phyloP scores from a whole-genome alignment of 257 asterid species.

The Euphrasia confusa region DNA sequence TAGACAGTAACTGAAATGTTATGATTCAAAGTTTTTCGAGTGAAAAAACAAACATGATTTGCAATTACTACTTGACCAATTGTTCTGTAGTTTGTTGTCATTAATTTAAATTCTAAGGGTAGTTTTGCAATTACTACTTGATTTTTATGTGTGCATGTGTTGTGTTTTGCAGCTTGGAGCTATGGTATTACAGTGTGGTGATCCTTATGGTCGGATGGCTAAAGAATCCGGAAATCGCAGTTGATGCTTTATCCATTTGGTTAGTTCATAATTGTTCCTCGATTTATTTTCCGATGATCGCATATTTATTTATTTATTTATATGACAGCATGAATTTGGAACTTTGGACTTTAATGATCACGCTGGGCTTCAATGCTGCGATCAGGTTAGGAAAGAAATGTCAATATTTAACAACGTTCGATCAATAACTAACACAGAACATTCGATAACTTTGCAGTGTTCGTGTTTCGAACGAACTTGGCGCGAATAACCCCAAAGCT shows the following conservation, averaged over 20 bases:
- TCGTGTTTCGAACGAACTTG: constrained; percentile 77
- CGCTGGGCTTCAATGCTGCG: constrained; percentile 85
- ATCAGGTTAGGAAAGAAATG: constrained; percentile 41
- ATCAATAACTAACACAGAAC: background rate
- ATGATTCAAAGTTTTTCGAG: too few species aligned
- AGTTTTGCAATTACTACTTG: background rate
- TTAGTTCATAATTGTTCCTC: constrained; percentile 25
- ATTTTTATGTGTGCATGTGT: background rate
- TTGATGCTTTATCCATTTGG: constrained; percentile 81
- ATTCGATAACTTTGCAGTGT: constrained; percentile 40
- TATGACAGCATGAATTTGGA: constrained; percentile 61
- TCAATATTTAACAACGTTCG: background rate
- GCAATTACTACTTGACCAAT: too few species aligned
- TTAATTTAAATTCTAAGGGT: background rate
- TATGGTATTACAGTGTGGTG: constrained; percentile 70
- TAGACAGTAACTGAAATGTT: too few species aligned
- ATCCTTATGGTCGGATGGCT: constrained; percentile 82
- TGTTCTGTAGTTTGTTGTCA: background rate
- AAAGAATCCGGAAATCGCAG: constrained; percentile 70
- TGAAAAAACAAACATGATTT: too few species aligned
- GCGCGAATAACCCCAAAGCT: constrained; percentile 66
- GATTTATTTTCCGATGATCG: background rate
- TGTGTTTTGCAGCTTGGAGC: constrained; percentile 55
- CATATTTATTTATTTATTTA: background rate
- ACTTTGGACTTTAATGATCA: constrained; percentile 69